Evolutionary conservation across 1,139 yeast genomes (phyloP).

Genomic region (Blastobotrys indianensis): DNA sequence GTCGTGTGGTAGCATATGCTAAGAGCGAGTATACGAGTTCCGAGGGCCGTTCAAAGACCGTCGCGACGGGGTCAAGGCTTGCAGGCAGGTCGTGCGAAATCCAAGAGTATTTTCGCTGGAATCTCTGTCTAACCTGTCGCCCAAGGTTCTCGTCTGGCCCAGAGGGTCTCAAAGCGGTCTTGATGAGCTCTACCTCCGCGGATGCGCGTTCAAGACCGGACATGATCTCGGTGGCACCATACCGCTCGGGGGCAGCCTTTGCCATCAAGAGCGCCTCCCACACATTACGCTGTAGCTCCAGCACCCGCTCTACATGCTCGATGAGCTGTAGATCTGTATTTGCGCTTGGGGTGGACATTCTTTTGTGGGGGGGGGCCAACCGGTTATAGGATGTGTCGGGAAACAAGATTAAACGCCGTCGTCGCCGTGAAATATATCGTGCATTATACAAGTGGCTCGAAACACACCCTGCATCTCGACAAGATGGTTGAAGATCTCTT

Average conservation of each 20-base stretch:
- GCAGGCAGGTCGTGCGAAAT: conserved; percentile 2
- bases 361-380: conserved; percentile 1
- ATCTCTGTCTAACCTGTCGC: neutral
- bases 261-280: conserved; percentile 5
- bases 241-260: neutral
- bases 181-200: neutral
- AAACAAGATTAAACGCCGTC: neutral
- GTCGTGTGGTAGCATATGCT: neutral
- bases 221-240: neutral
- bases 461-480: conserved; percentile 18
- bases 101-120: conserved; percentile 1
- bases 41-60: neutral
- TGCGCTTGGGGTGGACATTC: conserved; percentile 8
- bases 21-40: conserved; percentile 4
- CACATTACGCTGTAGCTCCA: conserved; percentile 3
- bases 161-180: neutral
- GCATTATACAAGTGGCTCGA: conserved; percentile 17
- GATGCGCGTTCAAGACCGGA: conserved; percentile 5
- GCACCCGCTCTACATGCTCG: conserved; percentile 1
- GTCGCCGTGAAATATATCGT: conserved; percentile 12
- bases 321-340: too few species aligned
- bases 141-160: neutral
- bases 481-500: conserved; percentile 14
- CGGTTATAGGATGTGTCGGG: neutral
- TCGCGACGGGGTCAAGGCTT: conserved; percentile 3